These are phyloP conservation scores for Bipolaris victoriae DNA, from an alignment of 2,329 filamentous ascomycete species.

Conservation along the genomic window DNA sequence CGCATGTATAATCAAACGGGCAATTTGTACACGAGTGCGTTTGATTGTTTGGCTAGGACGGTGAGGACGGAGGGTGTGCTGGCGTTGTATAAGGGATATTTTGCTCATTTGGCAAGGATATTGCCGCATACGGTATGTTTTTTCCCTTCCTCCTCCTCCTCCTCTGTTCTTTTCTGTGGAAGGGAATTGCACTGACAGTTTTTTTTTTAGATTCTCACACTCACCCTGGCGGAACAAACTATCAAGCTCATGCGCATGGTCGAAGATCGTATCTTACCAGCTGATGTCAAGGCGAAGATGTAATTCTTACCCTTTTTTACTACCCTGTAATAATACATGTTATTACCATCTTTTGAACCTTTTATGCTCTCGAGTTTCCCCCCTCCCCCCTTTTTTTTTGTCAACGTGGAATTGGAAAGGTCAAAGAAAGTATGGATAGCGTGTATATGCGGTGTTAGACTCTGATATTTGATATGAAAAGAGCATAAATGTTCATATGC, in stretches of 20 bases:
- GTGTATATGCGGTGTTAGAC: too few species aligned
- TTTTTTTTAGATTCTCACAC: conserved; percentile 71
- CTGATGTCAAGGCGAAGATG: conserved; percentile 55
- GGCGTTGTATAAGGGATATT: conserved; percentile 97
- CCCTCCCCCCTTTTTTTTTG: too few species aligned
- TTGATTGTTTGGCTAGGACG: conserved; percentile 91
- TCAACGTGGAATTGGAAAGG: too few species aligned
- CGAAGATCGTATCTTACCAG: conserved; percentile 66
- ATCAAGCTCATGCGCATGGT: conserved; percentile 87
- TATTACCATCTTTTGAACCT: too few species aligned
- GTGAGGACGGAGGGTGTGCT: conserved; percentile 88
- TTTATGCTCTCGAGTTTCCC: too few species aligned
- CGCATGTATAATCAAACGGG: conserved; percentile 99
- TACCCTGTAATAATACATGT: too few species aligned
- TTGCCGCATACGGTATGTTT: conserved; percentile 79
- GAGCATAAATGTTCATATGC: too few species aligned
- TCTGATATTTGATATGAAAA: too few species aligned
- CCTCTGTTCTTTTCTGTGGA: not conserved
- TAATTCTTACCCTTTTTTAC: too few species aligned
- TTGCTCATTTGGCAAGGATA: conserved; percentile 92
- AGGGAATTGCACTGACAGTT: too few species aligned
- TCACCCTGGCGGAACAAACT: conserved; percentile 94
- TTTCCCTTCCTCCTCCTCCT: not conserved
- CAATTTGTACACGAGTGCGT: conserved; percentile 91
- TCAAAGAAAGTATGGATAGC: too few species aligned